Evolutionary conservation across 805 yeast genomes (phyloP), one percentile per base, ranked within the genome.

Genomic region (Candida tibetensis): DNA sequence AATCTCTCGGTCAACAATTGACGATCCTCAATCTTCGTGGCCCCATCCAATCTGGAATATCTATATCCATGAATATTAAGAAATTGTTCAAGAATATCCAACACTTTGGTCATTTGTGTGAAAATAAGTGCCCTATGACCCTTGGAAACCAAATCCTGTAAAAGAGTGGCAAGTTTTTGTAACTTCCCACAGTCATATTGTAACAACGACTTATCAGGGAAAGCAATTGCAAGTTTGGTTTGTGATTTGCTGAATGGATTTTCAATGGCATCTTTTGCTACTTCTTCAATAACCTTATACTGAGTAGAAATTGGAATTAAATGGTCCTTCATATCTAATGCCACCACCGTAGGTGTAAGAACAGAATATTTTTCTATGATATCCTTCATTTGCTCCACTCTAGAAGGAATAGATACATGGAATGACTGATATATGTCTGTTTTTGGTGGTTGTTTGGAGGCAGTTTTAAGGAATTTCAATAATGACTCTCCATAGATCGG

Each of bases 121-220:
- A 93, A 93, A 41, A 93, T 91, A 44, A 93, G 72, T 0, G 95
- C 97, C 45, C 99, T 73, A 57, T 93, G 99, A 0, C 98, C 98
- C 31, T 80, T 80, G 25, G 84, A 82, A 36, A 85, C 83, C 45
- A 95, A 69, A 17, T 87, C 83, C 41, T 83, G 86, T 38, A 93
- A 62, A 32, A 93, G 64, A 3, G 67, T 60, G 0, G 97, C 91
- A 35, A 93, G 64, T 50, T 82, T 84, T 57, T 93, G 99, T 26
- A 93, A 69, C 60, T 93, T 93, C 42, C 99, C 99, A 69, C 99
- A 93, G 60, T 93, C 99, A 58, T 85, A 93, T 57, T 93, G 95
- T 39, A 93, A 62, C 42, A 93, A 66, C 10, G 93, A 81, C 58
- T 90, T 93, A 57, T 93, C 99, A 0, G 99, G 99, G 59, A 93